Percentiles rank a stretch among this genome's conserved stretches.
Conservation (phyloP, 2,329 filamentous ascomycete species). For the Cytospora piceae region DNA sequence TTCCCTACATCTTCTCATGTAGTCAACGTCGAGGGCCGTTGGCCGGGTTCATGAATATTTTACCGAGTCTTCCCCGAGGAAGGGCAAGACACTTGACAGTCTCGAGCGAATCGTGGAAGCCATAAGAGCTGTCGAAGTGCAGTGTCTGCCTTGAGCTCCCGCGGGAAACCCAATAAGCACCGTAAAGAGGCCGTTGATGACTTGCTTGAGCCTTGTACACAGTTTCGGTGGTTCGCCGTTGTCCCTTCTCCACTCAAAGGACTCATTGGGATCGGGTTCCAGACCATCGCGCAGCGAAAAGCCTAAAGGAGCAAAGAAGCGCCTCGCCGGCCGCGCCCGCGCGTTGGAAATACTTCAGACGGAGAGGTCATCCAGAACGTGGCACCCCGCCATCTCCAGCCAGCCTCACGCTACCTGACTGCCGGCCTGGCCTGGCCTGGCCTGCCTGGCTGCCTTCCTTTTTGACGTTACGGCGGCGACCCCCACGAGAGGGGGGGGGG, state of each 20-base stretch:
- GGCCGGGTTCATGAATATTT: background rate
- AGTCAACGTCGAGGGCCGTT: background rate
- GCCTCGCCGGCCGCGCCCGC: background rate
- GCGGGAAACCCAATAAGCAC: background rate
- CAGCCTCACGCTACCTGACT: background rate
- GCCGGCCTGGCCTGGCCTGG: background rate
- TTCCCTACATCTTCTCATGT: background rate
- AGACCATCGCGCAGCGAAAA: background rate
- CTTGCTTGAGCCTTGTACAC: background rate
- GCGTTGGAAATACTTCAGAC: background rate
- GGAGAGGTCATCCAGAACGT: background rate
- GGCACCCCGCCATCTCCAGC: background rate
- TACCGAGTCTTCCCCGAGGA: background rate
- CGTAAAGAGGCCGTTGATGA: background rate
- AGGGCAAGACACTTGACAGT: background rate
- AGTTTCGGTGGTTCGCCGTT: background rate
- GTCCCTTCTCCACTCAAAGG: background rate
- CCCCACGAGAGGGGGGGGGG: no score
- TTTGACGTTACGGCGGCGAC: background rate
- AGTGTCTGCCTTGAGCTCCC: constrained; percentile 1
- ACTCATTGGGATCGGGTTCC: background rate
- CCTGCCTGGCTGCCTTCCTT: background rate
- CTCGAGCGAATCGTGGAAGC: background rate
- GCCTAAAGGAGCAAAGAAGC: background rate
- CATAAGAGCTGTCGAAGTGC: background rate